Conservation (phyloP, 192 early-diverging fungal genomes). For the Diversispora eburnea region DNA sequence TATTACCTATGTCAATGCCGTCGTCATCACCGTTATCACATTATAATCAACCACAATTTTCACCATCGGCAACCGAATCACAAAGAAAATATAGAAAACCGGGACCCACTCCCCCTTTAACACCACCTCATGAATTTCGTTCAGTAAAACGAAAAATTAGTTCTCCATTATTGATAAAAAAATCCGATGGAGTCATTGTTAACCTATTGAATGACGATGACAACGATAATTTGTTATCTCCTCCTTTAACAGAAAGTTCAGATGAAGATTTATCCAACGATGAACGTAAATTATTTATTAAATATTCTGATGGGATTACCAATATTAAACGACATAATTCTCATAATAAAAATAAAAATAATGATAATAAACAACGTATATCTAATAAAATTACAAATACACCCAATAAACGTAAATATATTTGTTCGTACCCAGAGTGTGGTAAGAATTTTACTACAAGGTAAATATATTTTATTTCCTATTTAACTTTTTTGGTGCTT, state of each 20-base stretch:
- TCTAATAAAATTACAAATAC: conserved; percentile 15
- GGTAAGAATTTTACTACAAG: conserved; percentile 80
- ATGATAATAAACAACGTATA: no score
- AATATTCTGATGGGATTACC: background rate
- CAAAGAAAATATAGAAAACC: no score
- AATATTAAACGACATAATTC: background rate
- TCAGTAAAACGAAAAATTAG: background rate
- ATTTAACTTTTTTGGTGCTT: background rate
- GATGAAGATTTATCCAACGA: background rate
- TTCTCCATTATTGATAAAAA: conserved; percentile 8
- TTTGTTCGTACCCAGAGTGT: conserved; percentile 60
- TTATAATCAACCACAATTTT: no score
- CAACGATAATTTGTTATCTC: background rate
- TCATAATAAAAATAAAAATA: background rate
- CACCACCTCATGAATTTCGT: conserved; percentile 10
- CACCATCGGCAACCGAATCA: no score
- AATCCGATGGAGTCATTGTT: conserved; percentile 12
- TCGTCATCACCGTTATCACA: no score
- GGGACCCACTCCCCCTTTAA: conserved; percentile 18
- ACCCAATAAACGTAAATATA: conserved; percentile 65
- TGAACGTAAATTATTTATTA: background rate
- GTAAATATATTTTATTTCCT: conserved; percentile 32
- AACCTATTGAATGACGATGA: conserved; percentile 22
- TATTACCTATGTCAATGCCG: no score
- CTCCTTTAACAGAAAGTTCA: background rate